A percentile compares a stretch with the other conserved stretches of the same genome.
These are phyloP conservation scores for Mycena albidolilacea DNA, from an alignment of 768 basidiomycete genomes.

Conservation along the genomic window DNA sequence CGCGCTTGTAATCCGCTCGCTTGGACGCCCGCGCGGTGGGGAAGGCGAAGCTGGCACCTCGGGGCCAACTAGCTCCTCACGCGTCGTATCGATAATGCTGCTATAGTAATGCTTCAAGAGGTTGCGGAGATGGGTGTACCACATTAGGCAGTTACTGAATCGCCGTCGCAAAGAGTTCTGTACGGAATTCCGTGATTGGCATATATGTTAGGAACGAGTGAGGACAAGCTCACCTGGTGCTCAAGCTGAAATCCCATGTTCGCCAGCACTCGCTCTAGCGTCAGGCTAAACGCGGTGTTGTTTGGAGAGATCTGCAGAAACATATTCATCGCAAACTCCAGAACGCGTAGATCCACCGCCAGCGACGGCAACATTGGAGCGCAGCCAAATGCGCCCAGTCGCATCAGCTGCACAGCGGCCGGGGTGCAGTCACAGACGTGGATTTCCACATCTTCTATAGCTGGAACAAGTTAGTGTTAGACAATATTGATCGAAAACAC, in stretches of 20 bases:
- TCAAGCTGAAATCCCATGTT: conserved; percentile 16
- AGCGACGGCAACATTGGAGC: conserved; percentile 1
- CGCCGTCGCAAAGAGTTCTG: conserved; percentile 4
- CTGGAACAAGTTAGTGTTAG: neutral
- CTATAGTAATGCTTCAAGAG: neutral
- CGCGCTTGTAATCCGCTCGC: no score
- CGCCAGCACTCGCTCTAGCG: neutral
- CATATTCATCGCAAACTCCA: conserved; percentile 11
- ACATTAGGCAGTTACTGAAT: conserved; percentile 7
- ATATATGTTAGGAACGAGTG: no score
- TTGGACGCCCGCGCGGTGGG: no score
- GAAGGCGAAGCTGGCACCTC: neutral
- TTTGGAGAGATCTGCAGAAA: conserved; percentile 29
- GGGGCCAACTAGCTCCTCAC: neutral
- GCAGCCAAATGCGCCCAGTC: neutral
- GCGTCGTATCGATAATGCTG: neutral
- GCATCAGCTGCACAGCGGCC: conserved; percentile 2
- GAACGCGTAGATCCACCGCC: conserved; percentile 21
- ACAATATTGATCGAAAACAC: neutral
- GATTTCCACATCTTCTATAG: conserved; percentile 4
- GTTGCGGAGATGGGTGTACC: neutral
- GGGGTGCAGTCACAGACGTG: neutral
- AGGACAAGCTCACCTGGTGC: neutral
- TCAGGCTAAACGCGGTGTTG: neutral
- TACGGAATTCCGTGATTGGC: no score